Evolutionary conservation across 1,284 basidiomycete genomes (phyloP), one percentile per base, ranked within the genome.

Genomic region (Ustilago xerochloae): DNA sequence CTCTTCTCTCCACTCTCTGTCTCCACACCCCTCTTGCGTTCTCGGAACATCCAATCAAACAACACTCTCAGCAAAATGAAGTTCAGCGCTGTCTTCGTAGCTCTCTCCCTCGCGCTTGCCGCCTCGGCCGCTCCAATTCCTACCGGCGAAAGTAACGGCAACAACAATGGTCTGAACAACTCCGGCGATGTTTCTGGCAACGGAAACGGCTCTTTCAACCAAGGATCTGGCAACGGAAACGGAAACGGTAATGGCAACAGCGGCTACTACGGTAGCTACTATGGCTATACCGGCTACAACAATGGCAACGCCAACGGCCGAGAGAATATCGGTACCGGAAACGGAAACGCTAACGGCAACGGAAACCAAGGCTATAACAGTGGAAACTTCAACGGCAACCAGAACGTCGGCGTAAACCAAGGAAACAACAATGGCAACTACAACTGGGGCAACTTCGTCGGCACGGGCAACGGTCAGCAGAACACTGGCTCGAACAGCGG

Each of bases 101-200:
- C 53, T 26, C 28, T 39, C 24, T 16, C 43, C 20, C 13, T 55
- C 10, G 53, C 43, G 16, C 22, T 47, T 16, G 53, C 53, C 32
- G 53, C 20, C n/a, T 55, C 53, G 43, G 53, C 53, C 22, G 53
- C 53, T 33, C 53, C 53, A 15, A 4, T 55, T 26, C 41, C 41
- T 18, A 3, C 29, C 51, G 10, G 5, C 15, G 51, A 39, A 3
- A 24, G 12, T 13, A 41, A 53, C 36, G 51, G 51, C 9, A 43
- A 43, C 38, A 15, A 12, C 36, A 53, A 53, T 39, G 36, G 36
- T 8, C 20, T 30, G 2, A 4, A 2, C 51, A 53, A 53, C 51
- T 9, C 22, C 12, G 51, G 26, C 10, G 28, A 24, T 18, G 29
- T 1, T 28, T 41, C 36, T 6, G 36, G 50, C 12, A 41, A 12